Conservation (phyloP, 352 stramenopile genomes). For the Phytophthora colocasiae region DNA sequence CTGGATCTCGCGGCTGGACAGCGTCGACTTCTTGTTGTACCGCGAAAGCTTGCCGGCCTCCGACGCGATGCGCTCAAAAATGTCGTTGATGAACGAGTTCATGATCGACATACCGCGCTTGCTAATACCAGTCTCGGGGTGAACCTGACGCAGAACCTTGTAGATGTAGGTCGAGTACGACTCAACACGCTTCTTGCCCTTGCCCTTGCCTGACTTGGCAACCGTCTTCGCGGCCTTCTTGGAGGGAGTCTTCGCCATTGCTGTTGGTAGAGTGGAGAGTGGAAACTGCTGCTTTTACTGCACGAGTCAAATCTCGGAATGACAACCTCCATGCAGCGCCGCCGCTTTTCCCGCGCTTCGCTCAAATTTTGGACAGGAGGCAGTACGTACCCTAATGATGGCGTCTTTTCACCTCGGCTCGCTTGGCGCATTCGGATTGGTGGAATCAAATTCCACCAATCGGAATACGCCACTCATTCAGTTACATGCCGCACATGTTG, state of each 20-base stretch:
- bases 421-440: conserved; percentile 35
- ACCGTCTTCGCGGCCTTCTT: conserved; percentile 93
- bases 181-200: conserved; percentile 90
- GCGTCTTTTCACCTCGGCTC: conserved; percentile 29
- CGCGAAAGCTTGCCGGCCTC: conserved; percentile 96
- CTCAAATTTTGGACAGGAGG: conserved; percentile 18
- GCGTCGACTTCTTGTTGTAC: conserved; percentile 99
- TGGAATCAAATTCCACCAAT: conserved; percentile 16
- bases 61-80: conserved; percentile 98
- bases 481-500: background rate
- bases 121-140: conserved; percentile 97
- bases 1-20: conserved; percentile 97
- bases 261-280: conserved; percentile 25
- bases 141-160: conserved; percentile 95
- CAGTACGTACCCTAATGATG: conserved; percentile 12
- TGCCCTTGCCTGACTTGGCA: conserved; percentile 80
- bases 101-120: conserved; percentile 99
- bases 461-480: background rate
- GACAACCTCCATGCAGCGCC: conserved; percentile 4
- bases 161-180: conserved; percentile 94
- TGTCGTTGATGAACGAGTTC: conserved; percentile 99
- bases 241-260: conserved; percentile 96
- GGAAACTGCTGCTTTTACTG: conserved; percentile 31
- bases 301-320: conserved; percentile 49
- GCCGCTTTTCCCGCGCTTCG: conserved; percentile 21